Base-by-base conservation (phyloP, 1,139 yeast species). In the Geotrichum restrictum region DNA sequence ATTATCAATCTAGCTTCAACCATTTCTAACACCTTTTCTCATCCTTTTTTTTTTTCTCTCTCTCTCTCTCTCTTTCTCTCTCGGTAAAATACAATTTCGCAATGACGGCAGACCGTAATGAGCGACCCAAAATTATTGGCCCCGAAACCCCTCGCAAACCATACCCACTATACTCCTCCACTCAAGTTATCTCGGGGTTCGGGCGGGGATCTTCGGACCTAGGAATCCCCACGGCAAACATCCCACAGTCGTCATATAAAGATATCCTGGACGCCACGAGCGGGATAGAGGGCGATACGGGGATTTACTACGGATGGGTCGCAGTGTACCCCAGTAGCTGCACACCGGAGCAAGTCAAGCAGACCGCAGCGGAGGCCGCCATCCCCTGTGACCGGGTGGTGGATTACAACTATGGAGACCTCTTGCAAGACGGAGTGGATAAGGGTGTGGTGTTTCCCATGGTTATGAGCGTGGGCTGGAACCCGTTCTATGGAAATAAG, bases 391-490 rank as follows among this genome's bases (percentile, higher is more conserved):
- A 45, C 34, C 45, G 62, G 13, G 65, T 51, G 65, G 79, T 56
- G 77, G 86, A 38, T 68, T 72, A 55, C 65, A 83, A 83, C 59
- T 80, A 81, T 64, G 97, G 97, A 0, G 62, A 70, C 8, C 63
- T 69, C 18, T 68, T 88, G 40, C 55, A 61, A 1, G 64, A 60
- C 0, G 64, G 63, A 0, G 77, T 74, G 11, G 79, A 78, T 46
- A 62, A 73, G 18, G 70, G 69, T 14, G 69, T 69, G 13, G 76
- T 75, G 0, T 74, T 82, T 29, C 97, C 97, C 0, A 88, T 89
- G 85, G 98, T 91, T 19, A 85, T 91, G 88, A 88, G 96, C 18
- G 79, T 94, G 27, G 99, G 99, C 1, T 88, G 89, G 88, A 94
- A 93, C 65, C 98, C 98, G 16, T 93, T 85, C 68, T 94, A 83